Base-by-base conservation (phyloP, 1,284 basidiomycete genomes). In the Pholiota adiposa region DNA sequence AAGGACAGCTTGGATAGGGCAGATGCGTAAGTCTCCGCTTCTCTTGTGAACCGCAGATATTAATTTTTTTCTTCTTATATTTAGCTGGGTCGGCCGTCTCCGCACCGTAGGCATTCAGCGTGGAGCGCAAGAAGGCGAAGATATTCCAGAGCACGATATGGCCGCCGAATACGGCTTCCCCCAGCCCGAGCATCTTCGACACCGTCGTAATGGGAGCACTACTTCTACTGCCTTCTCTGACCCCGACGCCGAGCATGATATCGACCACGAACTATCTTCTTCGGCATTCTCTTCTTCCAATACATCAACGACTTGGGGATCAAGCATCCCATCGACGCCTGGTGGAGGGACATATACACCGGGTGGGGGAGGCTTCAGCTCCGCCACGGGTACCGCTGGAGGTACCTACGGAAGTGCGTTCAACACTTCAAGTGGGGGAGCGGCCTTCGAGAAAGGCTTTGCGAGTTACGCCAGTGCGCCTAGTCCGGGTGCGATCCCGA, bases 1-100 rank as follows among this genome's bases (percentile, higher is more conserved):
- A 90, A 88, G 68, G 94, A 96, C 63, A 93, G 89, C 63, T 79
- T 97, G 69, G 94, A 96, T 69, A 82, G 90, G 54, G 95, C 94
- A 31, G 95, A 97, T 72, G 83, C 89, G 83, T 96, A 76, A 67
- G 91, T 89, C 8, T 63, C 56, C 40, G 52, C 36, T 33, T 62
- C 21, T 12, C 56, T 29, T 43, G 46, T 52, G 25, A 21, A 49
- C 48, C 51, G 25, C 54, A 51, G 31, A 43, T 58, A 53, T 25
- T 54, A 41, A 25, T 44, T n/a, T 46, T 36, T 34, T 53, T n/a
- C n/a, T 54, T 60, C 7, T 38, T 60, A 25, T 58, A 41, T 54
- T 21, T 55, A 91, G 89, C 43, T 93, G 92, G 92, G 89, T 94
- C 36, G 89, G 90, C 56, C 84, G 92, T 7, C 75, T 94, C 25